Evolutionary conservation across 495 filamentous ascomycete genomes (phyloP), one percentile per base, ranked within the genome.

Genomic region (Penicillium cataractarum): DNA sequence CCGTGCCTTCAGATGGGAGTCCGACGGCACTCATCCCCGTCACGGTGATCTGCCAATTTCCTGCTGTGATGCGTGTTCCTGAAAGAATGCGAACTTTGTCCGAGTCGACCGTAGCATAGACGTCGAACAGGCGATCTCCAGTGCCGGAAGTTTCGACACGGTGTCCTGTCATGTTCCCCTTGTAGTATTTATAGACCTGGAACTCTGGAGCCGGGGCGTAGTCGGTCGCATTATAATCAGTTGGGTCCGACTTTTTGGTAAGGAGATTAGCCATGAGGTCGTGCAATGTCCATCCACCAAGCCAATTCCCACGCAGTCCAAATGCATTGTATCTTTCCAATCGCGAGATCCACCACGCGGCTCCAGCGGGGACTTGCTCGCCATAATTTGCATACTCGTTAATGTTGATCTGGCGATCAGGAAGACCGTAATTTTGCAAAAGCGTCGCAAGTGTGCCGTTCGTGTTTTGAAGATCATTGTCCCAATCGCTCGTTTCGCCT

Each of bases 141-240:
- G 75, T 67, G 7, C 65, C 65, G 13, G 58, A 51, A 12, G 75
- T 75, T 1, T 63, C 68, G 22, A 76, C 69, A 15, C 78, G 72
- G 24, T 68, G 15, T 2, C 79, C 77, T 0, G 73, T 76, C 77
- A 80, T 79, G 19, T 73, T 74, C 5, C 59, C 57, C 42, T 68
- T 62, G 55, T 82, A 81, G 69, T 81, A 82, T 21, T 77, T 69
- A 58, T 82, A 82, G 6, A 81, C 71, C 52, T 79, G 78, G 50
- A 65, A 81, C 31, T 80, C 74, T 0, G 70, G 72, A 15, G 64
- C 71, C 0, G 77, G 62, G 17, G 40, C 65, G 61, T 80, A 81
- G 31, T 68, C 72, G 12, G 63, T 68, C 6, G 65, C 65, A 10
- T 42, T 57, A 26, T 65, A 68, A 13, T 55, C 27, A 29, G 29